Conservation (phyloP, 2,329 filamentous ascomycete species). For the Pseudogymnoascus sp. region DNA sequence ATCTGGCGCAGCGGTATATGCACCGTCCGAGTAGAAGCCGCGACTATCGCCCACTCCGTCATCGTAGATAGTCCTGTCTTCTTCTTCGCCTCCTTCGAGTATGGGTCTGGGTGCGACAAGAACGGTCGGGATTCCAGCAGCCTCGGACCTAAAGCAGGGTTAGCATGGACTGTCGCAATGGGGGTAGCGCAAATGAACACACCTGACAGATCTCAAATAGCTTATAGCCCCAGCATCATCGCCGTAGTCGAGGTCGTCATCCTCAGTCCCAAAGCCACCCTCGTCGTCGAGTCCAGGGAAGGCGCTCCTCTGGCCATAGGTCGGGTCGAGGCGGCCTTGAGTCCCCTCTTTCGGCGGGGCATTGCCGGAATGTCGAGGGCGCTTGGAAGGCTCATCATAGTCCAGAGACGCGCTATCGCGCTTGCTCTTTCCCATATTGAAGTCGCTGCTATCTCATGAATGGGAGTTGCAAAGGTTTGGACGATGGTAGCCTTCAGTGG, state of each 20-base stretch:
- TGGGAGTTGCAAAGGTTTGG: neutral
- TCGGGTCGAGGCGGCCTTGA: conserved; percentile 44
- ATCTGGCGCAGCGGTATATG: conserved; percentile 59
- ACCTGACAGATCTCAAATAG: conserved; percentile 66
- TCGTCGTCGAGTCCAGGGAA: conserved; percentile 54
- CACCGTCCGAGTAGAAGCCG: conserved; percentile 69
- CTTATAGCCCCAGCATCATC: conserved; percentile 54
- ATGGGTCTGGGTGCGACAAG: conserved; percentile 52
- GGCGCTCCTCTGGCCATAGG: conserved; percentile 64
- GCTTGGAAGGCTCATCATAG: neutral
- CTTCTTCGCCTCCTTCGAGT: conserved; percentile 25
- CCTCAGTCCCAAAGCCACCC: conserved; percentile 23
- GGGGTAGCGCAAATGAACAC: conserved; percentile 28
- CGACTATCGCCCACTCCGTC: conserved; percentile 44
- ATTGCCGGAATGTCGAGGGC: neutral
- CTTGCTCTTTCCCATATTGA: conserved; percentile 1
- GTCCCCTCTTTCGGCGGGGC: neutral
- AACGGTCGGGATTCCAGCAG: conserved; percentile 63
- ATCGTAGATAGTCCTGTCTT: conserved; percentile 40
- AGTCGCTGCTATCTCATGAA: neutral
- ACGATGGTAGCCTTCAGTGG: neutral
- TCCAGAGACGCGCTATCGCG: neutral
- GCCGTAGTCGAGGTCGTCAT: conserved; percentile 57
- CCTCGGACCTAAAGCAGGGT: conserved; percentile 62
- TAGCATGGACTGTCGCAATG: conserved; percentile 22